Percentiles rank a stretch among this genome's conserved stretches.
Conservation (phyloP, 345 rosid genomes). For the Gynandropsis gynandra region DNA sequence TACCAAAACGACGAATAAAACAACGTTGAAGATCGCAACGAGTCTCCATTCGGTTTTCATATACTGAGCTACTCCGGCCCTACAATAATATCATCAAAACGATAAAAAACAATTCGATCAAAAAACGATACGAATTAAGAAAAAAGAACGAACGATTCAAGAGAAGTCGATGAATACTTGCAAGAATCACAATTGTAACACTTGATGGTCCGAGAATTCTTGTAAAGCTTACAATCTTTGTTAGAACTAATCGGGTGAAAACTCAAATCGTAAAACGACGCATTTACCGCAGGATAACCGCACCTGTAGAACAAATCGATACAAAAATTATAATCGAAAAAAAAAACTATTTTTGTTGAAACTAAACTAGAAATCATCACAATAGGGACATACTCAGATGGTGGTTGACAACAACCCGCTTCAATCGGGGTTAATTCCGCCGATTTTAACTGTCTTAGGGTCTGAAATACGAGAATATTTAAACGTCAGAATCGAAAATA, state of each 20-base stretch:
- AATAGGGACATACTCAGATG: conserved; percentile 56
- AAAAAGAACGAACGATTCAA: background rate
- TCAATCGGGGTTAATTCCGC: conserved; percentile 77
- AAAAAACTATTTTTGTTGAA: background rate
- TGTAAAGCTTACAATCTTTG: conserved; percentile 81
- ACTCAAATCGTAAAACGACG: conserved; percentile 76
- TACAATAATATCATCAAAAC: conserved; percentile 18
- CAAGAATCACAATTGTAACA: conserved; percentile 93
- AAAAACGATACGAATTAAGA: background rate
- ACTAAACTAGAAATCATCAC: background rate
- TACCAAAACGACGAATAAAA: conserved; percentile 71
- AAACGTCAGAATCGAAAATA: conserved; percentile 7
- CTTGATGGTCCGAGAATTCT: conserved; percentile 52
- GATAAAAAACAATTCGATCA: conserved; percentile 4
- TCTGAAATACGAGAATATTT: conserved; percentile 35
- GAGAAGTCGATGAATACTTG: conserved; percentile 46
- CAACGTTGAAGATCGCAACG: conserved; percentile 72
- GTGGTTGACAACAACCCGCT: conserved; percentile 93
- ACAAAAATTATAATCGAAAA: background rate
- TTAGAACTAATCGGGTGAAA: conserved; percentile 76
- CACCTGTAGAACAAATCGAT: conserved; percentile 40
- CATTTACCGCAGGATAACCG: conserved; percentile 76
- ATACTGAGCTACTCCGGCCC: conserved; percentile 98
- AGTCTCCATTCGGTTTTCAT: conserved; percentile 91
- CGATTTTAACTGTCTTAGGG: conserved; percentile 52